Conservation (phyloP, 1,284 basidiomycete species). For the Tilletia caries region DNA sequence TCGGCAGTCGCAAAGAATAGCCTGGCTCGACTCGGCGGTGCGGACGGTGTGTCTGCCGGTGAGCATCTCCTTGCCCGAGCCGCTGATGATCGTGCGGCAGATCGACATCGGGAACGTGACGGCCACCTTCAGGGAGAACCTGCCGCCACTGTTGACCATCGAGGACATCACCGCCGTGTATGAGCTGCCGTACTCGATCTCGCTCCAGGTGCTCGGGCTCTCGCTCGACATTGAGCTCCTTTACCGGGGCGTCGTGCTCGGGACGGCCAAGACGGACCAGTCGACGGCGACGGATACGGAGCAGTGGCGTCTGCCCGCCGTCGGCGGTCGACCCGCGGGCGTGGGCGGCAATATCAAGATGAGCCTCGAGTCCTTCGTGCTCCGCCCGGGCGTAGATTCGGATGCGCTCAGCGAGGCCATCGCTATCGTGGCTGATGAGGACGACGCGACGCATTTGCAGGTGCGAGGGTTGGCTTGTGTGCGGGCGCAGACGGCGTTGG, state of each 20-base stretch:
- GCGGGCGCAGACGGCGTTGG: not conserved
- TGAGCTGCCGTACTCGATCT: slow-evolving; percentile 31
- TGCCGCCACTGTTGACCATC: slow-evolving; percentile 23
- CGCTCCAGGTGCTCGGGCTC: slow-evolving; percentile 26
- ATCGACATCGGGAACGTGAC: slow-evolving; percentile 22
- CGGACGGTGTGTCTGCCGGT: slow-evolving; percentile 28
- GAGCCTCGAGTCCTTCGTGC: not conserved
- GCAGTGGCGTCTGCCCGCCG: not conserved
- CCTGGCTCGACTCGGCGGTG: slow-evolving; percentile 41
- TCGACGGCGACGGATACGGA: slow-evolving; percentile 8
- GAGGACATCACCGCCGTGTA: slow-evolving; percentile 30
- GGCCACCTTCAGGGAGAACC: slow-evolving; percentile 26
- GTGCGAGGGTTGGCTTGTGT: not conserved
- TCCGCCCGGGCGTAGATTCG: not conserved
- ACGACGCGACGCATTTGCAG: slow-evolving; percentile 11
- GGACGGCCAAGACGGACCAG: slow-evolving; percentile 27
- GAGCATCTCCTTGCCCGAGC: slow-evolving; percentile 8
- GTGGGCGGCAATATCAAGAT: slow-evolving; percentile 4
- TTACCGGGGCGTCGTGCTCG: slow-evolving; percentile 34
- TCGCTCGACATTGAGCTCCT: slow-evolving; percentile 37
- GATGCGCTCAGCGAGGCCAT: not conserved
- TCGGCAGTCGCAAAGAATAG: slow-evolving; percentile 24
- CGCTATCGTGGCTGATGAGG: slow-evolving; percentile 8
- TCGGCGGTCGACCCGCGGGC: not conserved
- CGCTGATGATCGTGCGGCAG: slow-evolving; percentile 17